Conservation (phyloP, 2,329 filamentous ascomycete genomes). For the Venturia aucupariae region DNA sequence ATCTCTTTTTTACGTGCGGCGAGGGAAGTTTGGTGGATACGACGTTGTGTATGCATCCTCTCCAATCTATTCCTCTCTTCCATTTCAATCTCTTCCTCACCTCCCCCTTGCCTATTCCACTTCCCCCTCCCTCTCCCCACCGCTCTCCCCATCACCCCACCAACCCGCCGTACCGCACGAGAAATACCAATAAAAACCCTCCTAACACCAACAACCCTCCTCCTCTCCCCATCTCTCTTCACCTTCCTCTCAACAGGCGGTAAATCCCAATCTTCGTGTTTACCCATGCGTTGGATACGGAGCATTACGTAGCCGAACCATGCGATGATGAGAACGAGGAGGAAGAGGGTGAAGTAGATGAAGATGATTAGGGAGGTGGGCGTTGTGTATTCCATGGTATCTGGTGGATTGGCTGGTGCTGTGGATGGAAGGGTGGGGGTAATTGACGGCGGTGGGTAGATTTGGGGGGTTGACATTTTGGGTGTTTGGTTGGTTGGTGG, state of each 20-base stretch:
- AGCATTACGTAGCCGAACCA: background rate
- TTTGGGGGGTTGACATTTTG: too few species aligned
- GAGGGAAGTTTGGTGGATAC: background rate
- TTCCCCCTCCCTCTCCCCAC: background rate
- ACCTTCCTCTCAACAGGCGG: background rate
- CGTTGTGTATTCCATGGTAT: background rate
- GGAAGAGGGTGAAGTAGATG: background rate
- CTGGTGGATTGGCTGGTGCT: background rate
- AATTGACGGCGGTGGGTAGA: too few species aligned
- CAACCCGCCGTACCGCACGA: too few species aligned
- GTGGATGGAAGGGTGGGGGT: background rate
- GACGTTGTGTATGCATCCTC: slow-evolving; percentile 1
- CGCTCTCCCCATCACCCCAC: background rate
- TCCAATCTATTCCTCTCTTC: background rate
- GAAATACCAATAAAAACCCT: background rate
- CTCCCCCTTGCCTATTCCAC: background rate
- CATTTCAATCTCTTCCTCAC: background rate
- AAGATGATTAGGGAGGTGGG: background rate
- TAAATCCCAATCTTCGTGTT: background rate
- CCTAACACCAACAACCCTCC: background rate
- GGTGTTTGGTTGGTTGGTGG: too few species aligned
- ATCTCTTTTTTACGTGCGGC: background rate
- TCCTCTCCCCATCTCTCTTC: background rate
- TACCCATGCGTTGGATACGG: background rate
- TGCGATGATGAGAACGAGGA: background rate